Evolutionary conservation across 371 early-diverging fungal species (phyloP), one percentile per base, ranked within the genome.

Genomic region (Mucor circinelloides): DNA sequence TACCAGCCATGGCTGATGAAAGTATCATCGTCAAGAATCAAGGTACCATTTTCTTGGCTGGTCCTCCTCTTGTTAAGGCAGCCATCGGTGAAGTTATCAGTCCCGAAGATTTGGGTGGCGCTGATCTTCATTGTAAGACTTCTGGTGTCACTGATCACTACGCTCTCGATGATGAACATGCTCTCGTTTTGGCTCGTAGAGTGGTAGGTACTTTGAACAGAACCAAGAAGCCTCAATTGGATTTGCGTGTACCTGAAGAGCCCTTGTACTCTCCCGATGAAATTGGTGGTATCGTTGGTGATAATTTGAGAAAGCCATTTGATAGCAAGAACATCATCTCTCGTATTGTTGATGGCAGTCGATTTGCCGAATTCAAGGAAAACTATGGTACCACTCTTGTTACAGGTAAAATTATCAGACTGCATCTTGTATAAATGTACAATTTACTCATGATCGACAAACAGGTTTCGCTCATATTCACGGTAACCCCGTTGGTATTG

Each of bases 1-100:
- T 97, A 19, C 99, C 99, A 42, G 98, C 98, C 30, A 99, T 99
- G 99, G 95, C 98, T 19, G 98, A 98, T 69, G 98, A 99, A 81
- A 93, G 93, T 81, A 91, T 99, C 66, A 99, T 99, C 79, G 98
- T 99, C 55, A 83, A 85, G 60, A 93, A 94, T 55, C 97, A 99
- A 79, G 99, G 99, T 19, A 99, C 99, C 10, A 97, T 99, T 70
- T 99, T 99, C 85, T 86, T 98, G 78, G 99, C 89, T 12, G 99
- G 99, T 3, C 99, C 99, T 54, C 99, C 99, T 46, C 77, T 96
- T 63, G 99, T 99, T 17, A 93, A 94, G 76, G 99, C 99, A 4
- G 99, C 99, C 8, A 97, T 98, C 58, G 99, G 99, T 65, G 98
- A 99, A 79, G 90, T 91, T 5, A 93, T 99, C 31, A 88, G 93